Conservation (phyloP, 805 yeast species). For the Candida takata region DNA sequence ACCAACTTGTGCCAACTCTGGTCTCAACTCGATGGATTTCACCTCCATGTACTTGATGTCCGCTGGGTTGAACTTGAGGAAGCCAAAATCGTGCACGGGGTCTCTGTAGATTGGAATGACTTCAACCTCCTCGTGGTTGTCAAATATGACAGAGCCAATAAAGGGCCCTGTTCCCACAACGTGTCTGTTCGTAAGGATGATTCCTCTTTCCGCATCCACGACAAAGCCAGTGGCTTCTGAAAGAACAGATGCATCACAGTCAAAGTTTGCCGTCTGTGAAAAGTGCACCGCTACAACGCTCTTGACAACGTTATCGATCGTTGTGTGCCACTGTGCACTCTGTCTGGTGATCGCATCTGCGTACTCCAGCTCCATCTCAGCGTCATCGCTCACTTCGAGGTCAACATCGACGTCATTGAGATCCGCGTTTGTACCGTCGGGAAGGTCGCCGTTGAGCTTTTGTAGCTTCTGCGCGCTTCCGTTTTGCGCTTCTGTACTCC, state of each 20-base stretch:
- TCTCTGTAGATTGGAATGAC: conserved; percentile 85
- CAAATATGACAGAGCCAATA: conserved; percentile 84
- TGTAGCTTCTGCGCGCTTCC: background rate
- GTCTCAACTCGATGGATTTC: conserved; percentile 58
- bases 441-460: background rate
- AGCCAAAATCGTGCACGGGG: conserved; percentile 94
- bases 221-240: conserved; percentile 96
- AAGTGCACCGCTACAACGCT: conserved; percentile 88
- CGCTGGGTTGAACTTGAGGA: conserved; percentile 68
- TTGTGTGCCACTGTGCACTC: conserved; percentile 56
- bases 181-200: conserved; percentile 86
- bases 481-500: background rate
- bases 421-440: too few species aligned
- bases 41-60: conserved; percentile 69
- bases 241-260: conserved; percentile 72
- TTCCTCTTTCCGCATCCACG: conserved; percentile 75
- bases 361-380: too few species aligned
- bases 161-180: conserved; percentile 96
- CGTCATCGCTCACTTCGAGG: background rate
- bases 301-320: conserved; percentile 74
- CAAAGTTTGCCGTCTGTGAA: conserved; percentile 79
- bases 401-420: background rate
- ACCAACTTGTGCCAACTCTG: conserved; percentile 86
- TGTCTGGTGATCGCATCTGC: background rate
- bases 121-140: conserved; percentile 89